Base-by-base conservation (phyloP, 495 filamentous ascomycete species). In the Aspergillus diversus region DNA sequence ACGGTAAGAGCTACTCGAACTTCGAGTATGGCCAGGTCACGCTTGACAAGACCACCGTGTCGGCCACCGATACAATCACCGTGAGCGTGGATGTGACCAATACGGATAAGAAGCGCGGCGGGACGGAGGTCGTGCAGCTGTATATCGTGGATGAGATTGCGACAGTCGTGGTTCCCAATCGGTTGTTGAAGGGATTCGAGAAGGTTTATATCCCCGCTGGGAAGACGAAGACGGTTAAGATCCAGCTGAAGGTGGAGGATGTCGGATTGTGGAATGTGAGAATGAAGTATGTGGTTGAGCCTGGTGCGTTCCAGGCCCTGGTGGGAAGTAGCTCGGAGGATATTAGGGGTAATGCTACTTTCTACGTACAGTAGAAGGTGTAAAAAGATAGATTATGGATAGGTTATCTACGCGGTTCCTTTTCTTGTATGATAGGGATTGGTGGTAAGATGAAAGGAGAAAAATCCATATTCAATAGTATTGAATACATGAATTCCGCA, bases 231-330 rank as follows among this genome's bases (percentile, higher is more conserved):
- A 83, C 70, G 6, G 86, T 89, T 13, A 69, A 72, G 17, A 81
- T 91, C 54, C 72, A 80, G 16, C 61, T 88, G 12, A 63, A 79
- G 15, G 76, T 88, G 27, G 64, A 74, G 33, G 74, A 84, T 46
- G 65, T 89, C 63, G 86, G 86, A 0, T 66, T 89, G 16, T 89
- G 86, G 84, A 80, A 86, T 74, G 73, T 81, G n/a, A 70, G 79
- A 31, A 85, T 85, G 80, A 82, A 87, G 69, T 90, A 90, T 69
- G 86, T 87, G 7, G 86, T 91, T 33, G 89, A 91, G 77, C 82
- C 84, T 5, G 89, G 89, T 0, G 80, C 83, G 31, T 92, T 90
- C 68, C 64, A 77, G 17, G 77, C 89, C 9, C 72, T 80, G 21
- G 83, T 86, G 8, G 89, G 89, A 0, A 80, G 77, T 43, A 76